Evolutionary conservation across 176 grass and related monocot species (phyloP).

Genomic region (Lolium rigidum): DNA sequence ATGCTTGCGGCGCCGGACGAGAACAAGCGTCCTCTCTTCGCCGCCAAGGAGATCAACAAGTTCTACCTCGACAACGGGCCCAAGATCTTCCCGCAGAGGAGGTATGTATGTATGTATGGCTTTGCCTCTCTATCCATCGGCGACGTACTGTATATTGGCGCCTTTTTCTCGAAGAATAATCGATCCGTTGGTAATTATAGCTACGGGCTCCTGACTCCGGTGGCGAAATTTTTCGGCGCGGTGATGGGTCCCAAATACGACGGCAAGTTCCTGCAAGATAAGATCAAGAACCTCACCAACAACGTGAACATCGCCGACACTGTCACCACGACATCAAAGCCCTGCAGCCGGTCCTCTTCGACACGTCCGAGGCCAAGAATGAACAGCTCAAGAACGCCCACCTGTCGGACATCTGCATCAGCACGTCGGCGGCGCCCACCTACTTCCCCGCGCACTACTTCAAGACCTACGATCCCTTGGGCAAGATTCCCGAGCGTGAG

Average conservation of each 20-base stretch:
- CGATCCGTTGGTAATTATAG: not conserved
- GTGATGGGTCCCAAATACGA: constrained; percentile 51
- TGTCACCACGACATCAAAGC: constrained; percentile 60
- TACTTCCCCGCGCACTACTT: constrained; percentile 53
- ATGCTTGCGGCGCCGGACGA: constrained; percentile 65
- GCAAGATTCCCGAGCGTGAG: not conserved
- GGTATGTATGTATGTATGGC: not conserved
- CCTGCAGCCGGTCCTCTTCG: constrained; percentile 66
- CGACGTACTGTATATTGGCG: too few species aligned
- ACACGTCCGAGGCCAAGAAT: constrained; percentile 49
- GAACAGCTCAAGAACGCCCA: constrained; percentile 54
- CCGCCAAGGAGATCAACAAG: constrained; percentile 48
- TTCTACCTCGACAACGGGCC: constrained; percentile 70
- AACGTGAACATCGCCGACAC: constrained; percentile 45
- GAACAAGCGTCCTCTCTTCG: constrained; percentile 55
- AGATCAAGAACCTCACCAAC: constrained; percentile 45
- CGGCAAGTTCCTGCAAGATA: constrained; percentile 55
- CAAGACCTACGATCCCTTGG: not conserved
- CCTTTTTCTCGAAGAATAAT: too few species aligned
- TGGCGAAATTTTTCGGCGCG: not conserved
- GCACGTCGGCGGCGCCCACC: too few species aligned
- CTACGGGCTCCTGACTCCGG: not conserved
- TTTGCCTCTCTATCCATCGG: not conserved
- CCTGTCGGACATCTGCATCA: constrained; percentile 60
- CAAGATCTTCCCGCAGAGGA: constrained; percentile 61